phyloP scores from a whole-genome alignment of 2,329 filamentous ascomycete genomes.

The Plenodomus biglobosus region DNA sequence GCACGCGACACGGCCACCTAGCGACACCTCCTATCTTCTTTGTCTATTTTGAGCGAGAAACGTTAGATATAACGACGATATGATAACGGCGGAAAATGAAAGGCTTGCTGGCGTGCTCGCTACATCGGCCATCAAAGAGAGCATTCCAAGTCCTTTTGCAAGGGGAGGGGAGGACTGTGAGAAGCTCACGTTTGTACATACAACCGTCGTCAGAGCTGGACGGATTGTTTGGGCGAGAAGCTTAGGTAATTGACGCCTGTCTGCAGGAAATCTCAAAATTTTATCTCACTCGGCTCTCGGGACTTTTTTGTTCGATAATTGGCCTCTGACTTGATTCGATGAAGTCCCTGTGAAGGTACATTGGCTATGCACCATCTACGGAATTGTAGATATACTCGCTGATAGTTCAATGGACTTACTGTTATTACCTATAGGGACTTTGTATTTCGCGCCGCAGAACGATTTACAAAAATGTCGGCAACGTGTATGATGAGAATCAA shows the following conservation, averaged over 20 bases:
- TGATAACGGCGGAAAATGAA: slow-evolving; percentile 41
- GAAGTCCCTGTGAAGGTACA: background rate
- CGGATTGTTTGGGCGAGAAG: slow-evolving; percentile 2
- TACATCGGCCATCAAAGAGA: background rate
- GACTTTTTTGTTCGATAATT: background rate
- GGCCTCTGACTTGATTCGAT: background rate
- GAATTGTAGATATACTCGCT: background rate
- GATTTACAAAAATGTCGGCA: no score
- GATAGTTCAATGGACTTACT: no score
- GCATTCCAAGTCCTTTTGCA: background rate
- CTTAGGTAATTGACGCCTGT: slow-evolving; percentile 3
- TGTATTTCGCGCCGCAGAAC: no score
- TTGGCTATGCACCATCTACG: background rate
- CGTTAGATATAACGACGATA: slow-evolving; percentile 42
- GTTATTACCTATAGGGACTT: no score
- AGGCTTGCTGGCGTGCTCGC: slow-evolving; percentile 11
- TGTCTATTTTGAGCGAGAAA: slow-evolving; percentile 39
- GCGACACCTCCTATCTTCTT: slow-evolving; percentile 28
- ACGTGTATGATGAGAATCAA: no score
- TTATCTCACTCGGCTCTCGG: background rate
- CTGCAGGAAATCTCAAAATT: background rate
- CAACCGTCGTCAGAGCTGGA: slow-evolving; percentile 18
- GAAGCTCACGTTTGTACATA: slow-evolving; percentile 39
- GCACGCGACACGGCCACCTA: slow-evolving; percentile 17
- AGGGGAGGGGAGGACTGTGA: slow-evolving; percentile 9